A percentile compares a stretch with the other conserved stretches of the same genome.
phyloP scores from a whole-genome alignment of 106 monocot genomes.

The Narthecium ossifragum region DNA sequence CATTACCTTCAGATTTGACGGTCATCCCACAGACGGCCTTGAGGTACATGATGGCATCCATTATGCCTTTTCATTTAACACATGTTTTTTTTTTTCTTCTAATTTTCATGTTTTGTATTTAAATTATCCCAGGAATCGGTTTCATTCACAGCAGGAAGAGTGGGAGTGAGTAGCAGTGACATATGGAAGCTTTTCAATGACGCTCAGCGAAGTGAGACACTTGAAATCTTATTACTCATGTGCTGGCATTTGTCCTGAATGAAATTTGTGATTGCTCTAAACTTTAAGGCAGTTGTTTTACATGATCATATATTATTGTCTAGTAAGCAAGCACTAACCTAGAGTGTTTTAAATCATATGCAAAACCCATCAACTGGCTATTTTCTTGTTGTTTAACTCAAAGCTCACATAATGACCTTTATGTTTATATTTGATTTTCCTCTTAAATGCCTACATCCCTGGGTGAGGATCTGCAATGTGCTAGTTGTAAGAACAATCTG shows the following conservation, averaged over 20 bases:
- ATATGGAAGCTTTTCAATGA: conserved; percentile 26
- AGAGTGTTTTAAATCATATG: no score
- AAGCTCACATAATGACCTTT: no score
- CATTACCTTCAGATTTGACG: conserved; percentile 1
- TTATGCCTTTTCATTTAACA: neutral
- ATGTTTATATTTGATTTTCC: neutral
- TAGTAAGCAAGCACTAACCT: neutral
- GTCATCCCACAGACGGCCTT: neutral
- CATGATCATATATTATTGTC: neutral
- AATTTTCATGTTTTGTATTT: neutral
- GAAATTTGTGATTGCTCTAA: no score
- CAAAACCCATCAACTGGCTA: no score
- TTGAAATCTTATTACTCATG: neutral
- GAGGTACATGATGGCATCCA: conserved; percentile 2
- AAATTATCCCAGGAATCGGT: conserved; percentile 3
- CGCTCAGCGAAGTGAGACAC: conserved; percentile 23
- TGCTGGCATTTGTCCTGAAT: neutral
- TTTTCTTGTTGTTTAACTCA: no score
- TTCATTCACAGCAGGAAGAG: neutral
- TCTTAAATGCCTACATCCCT: neutral
- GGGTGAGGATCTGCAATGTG: no score
- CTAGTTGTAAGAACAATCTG: no score
- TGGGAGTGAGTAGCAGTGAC: conserved; percentile 5
- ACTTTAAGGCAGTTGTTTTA: no score
- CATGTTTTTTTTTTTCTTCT: neutral